Percentiles rank a stretch among this genome's conserved stretches.
phyloP scores from a whole-genome alignment of 225 moss, liverwort and hornwort genomes.

The Anthoceros angustus region DNA sequence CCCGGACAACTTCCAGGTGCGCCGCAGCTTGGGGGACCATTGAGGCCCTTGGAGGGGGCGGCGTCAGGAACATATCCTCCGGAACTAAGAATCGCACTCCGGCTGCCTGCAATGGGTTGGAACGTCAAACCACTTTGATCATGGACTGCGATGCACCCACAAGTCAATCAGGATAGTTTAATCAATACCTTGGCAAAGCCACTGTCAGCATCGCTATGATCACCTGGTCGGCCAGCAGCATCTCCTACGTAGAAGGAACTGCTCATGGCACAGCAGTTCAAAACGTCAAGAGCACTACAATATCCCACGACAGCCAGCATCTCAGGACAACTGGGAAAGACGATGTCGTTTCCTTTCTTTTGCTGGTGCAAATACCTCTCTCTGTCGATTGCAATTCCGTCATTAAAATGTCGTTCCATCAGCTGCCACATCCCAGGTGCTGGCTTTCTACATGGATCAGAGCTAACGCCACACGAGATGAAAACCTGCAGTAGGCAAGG shows the following conservation, averaged over 20 bases:
- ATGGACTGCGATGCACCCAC: neutral
- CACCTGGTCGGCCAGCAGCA: constrained; percentile 62
- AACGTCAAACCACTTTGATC: neutral
- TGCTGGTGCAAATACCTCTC: constrained; percentile 14
- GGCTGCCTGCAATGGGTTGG: constrained; percentile 24
- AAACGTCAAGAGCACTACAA: too few species aligned
- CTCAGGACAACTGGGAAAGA: too few species aligned
- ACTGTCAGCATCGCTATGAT: constrained; percentile 72
- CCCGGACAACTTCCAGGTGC: too few species aligned
- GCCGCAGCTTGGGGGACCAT: too few species aligned
- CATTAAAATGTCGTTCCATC: constrained; percentile 39
- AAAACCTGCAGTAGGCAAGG: constrained; percentile 21
- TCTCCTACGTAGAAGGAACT: constrained; percentile 95
- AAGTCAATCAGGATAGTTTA: neutral
- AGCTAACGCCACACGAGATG: constrained; percentile 40
- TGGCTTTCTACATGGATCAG: constrained; percentile 53
- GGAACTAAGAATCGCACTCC: constrained; percentile 55
- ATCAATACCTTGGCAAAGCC: constrained; percentile 58
- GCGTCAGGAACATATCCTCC: constrained; percentile 44
- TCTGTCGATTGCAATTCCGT: constrained; percentile 29
- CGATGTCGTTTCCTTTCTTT: too few species aligned
- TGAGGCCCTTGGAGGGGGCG: neutral
- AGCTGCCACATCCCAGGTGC: constrained; percentile 58
- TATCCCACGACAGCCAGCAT: too few species aligned
- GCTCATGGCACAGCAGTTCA: neutral